phyloP scores from a whole-genome alignment of 2,329 filamentous ascomycete genomes.

The Diaporthe aspalathi region DNA sequence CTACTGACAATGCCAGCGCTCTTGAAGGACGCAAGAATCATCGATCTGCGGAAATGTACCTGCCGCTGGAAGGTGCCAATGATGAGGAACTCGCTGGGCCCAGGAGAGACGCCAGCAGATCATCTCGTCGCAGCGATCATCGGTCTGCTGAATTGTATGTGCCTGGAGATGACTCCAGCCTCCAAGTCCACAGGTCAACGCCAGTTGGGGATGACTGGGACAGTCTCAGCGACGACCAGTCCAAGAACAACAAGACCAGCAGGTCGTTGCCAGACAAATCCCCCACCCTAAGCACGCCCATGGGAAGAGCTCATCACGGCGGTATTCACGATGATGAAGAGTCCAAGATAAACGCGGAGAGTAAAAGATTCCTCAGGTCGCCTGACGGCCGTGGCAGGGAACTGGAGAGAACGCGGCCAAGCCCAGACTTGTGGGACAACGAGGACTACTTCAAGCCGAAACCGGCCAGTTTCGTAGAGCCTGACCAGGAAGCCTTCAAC shows the following conservation, averaged over 20 bases:
- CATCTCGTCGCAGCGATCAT: not conserved
- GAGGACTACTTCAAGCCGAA: constrained; percentile 46
- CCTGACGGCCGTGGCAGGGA: constrained; percentile 40
- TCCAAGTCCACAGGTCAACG: not conserved
- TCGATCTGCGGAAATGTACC: constrained; percentile 25
- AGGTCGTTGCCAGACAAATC: not conserved
- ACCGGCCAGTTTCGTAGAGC: constrained; percentile 26
- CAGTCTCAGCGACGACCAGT: not conserved
- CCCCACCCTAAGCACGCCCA: not conserved
- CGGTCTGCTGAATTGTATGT: constrained; percentile 28
- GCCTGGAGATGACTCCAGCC: not conserved
- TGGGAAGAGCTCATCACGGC: not conserved
- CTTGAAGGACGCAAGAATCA: not conserved
- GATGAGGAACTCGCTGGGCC: constrained; percentile 5
- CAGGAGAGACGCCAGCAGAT: not conserved
- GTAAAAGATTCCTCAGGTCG: constrained; percentile 10
- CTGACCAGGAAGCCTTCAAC: constrained; percentile 24
- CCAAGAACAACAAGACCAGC: constrained; percentile 7
- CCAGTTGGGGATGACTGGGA: constrained; percentile 8
- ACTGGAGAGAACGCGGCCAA: constrained; percentile 38
- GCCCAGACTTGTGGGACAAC: constrained; percentile 43
- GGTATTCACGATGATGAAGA: not conserved
- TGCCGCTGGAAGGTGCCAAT: not conserved
- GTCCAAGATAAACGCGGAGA: not conserved
- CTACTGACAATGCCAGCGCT: not conserved